Conservation (phyloP, 2,329 filamentous ascomycete species). For the Talaromyces sp. region DNA sequence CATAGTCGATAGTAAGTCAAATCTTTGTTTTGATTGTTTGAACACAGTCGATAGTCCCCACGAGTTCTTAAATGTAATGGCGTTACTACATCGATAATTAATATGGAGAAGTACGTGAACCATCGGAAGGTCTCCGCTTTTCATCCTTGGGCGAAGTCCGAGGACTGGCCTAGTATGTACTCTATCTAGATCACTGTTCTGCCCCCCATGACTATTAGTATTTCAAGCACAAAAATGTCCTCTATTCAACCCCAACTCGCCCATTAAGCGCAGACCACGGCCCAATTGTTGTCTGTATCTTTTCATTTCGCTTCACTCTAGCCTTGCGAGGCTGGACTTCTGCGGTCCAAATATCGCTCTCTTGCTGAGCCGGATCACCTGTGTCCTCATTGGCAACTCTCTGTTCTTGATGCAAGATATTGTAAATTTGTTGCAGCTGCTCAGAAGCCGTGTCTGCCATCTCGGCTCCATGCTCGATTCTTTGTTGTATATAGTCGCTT, state of each 20-base stretch:
- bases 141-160: constrained; percentile 5
- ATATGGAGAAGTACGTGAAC: background rate
- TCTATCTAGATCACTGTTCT: background rate
- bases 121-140: constrained; percentile 11
- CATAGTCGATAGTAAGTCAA: background rate
- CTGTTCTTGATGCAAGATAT: constrained; percentile 34
- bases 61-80: constrained; percentile 2
- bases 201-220: background rate
- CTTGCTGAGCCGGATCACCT: constrained; percentile 20
- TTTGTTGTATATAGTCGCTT: constrained; percentile 34
- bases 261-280: constrained; percentile 40
- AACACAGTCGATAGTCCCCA: background rate
- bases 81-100: background rate
- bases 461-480: constrained; percentile 32
- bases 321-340: constrained; percentile 28
- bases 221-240: background rate
- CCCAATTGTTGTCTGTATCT: constrained; percentile 30
- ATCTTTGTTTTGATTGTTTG: no score
- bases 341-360: constrained; percentile 32
- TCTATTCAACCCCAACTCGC: constrained; percentile 24
- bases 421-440: constrained; percentile 33
- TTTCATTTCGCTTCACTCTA: constrained; percentile 20
- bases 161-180: background rate
- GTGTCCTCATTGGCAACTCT: constrained; percentile 24
- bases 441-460: constrained; percentile 29